Evolutionary conservation across 2,329 filamentous ascomycete genomes (phyloP).

Genomic region (Trichoderma sp.): DNA sequence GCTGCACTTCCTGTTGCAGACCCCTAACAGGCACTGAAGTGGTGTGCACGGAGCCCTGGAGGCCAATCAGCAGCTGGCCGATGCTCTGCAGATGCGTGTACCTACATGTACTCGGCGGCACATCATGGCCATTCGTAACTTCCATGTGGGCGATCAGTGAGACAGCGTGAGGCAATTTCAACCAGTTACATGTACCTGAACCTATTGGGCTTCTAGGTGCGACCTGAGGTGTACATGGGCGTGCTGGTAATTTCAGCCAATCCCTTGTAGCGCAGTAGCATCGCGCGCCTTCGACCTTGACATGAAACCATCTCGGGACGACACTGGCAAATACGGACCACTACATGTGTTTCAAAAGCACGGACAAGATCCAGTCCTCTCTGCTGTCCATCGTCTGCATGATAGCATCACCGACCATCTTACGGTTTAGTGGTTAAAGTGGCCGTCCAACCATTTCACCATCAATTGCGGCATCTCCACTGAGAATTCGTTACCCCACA

Average conservation of each 20-base stretch:
- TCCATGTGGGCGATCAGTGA: too few species aligned
- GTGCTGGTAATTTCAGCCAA: background rate
- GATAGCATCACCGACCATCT: background rate
- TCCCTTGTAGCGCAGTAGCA: background rate
- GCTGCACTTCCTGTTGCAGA: background rate
- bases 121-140: too few species aligned
- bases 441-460: background rate
- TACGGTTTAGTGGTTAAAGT: background rate
- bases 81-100: background rate
- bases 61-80: background rate
- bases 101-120: background rate
- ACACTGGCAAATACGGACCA: background rate
- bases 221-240: background rate
- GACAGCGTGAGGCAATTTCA: background rate
- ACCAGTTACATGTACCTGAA: background rate
- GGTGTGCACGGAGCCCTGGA: background rate
- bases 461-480: background rate
- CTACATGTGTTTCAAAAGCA: background rate
- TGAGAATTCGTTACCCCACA: conserved; percentile 9
- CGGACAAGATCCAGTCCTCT: background rate
- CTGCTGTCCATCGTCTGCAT: background rate
- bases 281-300: background rate
- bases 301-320: background rate
- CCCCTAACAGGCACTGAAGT: background rate
- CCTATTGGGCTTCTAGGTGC: background rate